Base-by-base conservation (phyloP, 352 stramenopile genomes). In the Globisporangium splendens region DNA sequence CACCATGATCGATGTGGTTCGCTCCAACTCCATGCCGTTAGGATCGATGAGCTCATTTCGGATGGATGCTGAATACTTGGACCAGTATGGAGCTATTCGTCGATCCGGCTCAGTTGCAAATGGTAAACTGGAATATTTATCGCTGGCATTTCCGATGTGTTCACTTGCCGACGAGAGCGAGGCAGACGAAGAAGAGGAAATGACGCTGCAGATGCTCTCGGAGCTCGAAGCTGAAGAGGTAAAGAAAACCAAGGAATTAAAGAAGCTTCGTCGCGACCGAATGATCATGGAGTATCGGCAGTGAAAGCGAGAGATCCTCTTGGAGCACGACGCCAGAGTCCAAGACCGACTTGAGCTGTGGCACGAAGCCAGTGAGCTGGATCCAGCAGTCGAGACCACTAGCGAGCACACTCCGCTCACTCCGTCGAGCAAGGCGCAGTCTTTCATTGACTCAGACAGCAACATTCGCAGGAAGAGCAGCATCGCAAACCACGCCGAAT, bases 11-110 rank as follows among this genome's bases (percentile, higher is more conserved):
- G 28, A 59, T 3, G 28, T 59, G 43, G 35, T 52, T n/a, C 43
- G 54, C 31, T 59, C 39, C 35, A 48, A 61, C 21, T 56, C 46
- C 11, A 49, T 62, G 46, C 55, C 46, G 8, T 35, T 55, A 3
- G 46, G 33, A 15, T 58, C 50, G 13, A 54, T 31, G 24, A 31
- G 24, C 24, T 31, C 68, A 1, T 41, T 85, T 14, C 70, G 82
- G 11, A 62, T 60, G 0, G 65, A 70, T 10, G 64, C 62, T 14
- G 74, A 81, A 54, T 87, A 64, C 49, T 58, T 83, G 7, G 72
- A 83, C 50, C 39, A 59, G n/a, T 42, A 85, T 53, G 74, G 77
- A 24, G 68, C 78, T 21, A 58, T 75, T 12, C 69, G 73, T 28
- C 75, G 77, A 52, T 79, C 70, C 1, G 62, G 46, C 24, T 50